Conservation (phyloP, 2,329 filamentous ascomycete genomes). For the Colletotrichum ledebouriae region DNA sequence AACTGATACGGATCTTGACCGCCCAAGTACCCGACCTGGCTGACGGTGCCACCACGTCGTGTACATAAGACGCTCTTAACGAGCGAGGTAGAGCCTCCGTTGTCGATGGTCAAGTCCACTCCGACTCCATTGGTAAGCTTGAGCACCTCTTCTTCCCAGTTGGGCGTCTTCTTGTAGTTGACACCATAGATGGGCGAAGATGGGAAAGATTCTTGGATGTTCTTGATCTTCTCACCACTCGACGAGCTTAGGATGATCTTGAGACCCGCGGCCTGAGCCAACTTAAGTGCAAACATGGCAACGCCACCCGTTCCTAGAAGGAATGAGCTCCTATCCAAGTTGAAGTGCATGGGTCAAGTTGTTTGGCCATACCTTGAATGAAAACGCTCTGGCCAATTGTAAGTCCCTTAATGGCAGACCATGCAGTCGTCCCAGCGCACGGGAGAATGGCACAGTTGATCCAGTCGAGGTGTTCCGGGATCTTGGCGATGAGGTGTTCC, state of each 20-base stretch:
- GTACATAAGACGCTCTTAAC: conserved; percentile 56
- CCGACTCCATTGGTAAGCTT: conserved; percentile 50
- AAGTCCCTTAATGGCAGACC: conserved; percentile 57
- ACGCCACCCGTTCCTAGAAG: conserved; percentile 54
- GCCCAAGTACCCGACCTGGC: conserved; percentile 58
- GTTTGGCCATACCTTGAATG: conserved; percentile 54
- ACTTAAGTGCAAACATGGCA: conserved; percentile 51
- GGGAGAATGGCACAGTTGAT: conserved; percentile 54
- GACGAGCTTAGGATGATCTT: conserved; percentile 55
- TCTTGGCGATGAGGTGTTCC: too few species aligned
- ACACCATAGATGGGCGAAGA: conserved; percentile 44
- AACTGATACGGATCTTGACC: conserved; percentile 49
- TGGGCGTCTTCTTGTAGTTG: conserved; percentile 49
- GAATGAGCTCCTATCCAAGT: neutral
- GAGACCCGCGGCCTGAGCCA: conserved; percentile 50
- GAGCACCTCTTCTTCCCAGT: conserved; percentile 53
- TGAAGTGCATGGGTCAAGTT: too few species aligned
- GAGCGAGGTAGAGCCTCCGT: conserved; percentile 54
- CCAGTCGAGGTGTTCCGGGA: conserved; percentile 52
- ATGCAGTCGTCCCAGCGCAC: conserved; percentile 61
- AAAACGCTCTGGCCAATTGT: conserved; percentile 56
- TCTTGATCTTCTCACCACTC: conserved; percentile 50
- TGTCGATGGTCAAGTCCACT: conserved; percentile 55
- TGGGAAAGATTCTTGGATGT: conserved; percentile 44
- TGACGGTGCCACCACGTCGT: conserved; percentile 56